phyloP scores from a whole-genome alignment of 352 stramenopile species.

The Blastocystis sp. region DNA sequence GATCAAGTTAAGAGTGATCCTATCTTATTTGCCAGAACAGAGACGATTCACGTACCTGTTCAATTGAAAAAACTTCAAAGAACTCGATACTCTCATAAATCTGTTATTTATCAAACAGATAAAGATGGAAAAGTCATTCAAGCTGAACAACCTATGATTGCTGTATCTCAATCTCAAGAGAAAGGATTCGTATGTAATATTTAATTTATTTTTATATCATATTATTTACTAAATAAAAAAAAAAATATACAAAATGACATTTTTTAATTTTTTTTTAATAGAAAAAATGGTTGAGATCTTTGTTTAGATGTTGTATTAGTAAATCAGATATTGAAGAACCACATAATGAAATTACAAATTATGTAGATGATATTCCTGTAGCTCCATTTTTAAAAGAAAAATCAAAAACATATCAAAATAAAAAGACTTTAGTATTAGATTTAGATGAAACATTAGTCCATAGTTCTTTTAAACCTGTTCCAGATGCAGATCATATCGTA shows the following conservation, averaged over 20 bases:
- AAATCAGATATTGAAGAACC: background rate
- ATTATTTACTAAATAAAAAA: constrained; percentile 6
- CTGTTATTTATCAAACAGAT: constrained; percentile 24
- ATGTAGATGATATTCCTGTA: background rate
- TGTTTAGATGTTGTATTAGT: background rate
- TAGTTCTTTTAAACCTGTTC: constrained; percentile 75
- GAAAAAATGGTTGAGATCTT: constrained; percentile 10
- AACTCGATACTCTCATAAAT: background rate
- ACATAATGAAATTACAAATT: background rate
- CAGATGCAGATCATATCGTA: constrained; percentile 80
- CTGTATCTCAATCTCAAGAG: constrained; percentile 1
- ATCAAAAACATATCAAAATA: constrained; percentile 48
- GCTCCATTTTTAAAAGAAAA: constrained; percentile 38
- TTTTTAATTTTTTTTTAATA: constrained; percentile 1
- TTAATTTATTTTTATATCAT: background rate
- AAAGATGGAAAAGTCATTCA: background rate
- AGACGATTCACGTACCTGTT: constrained; percentile 27
- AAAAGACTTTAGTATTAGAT: constrained; percentile 74
- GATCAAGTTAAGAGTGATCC: too few relatives aligned
- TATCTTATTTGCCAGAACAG: constrained; percentile 29
- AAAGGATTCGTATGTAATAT: constrained; percentile 1
- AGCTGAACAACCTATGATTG: background rate
- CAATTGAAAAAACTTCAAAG: background rate
- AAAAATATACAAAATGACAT: constrained; percentile 4
- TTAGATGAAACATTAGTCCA: constrained; percentile 92